phyloP scores from a whole-genome alignment of 345 rosid species.

The Cardamine resedifolia region DNA sequence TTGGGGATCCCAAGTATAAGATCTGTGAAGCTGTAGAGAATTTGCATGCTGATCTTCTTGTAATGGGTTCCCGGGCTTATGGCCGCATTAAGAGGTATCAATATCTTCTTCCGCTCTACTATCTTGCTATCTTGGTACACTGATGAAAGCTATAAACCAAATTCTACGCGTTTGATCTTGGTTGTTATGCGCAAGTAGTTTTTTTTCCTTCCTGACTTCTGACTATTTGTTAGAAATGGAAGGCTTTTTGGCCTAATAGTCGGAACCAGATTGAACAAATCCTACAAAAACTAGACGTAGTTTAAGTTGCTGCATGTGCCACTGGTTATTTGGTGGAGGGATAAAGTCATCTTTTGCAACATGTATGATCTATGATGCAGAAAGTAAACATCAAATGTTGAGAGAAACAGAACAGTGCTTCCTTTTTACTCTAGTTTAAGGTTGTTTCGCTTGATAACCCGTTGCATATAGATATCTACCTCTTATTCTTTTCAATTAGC shows the following conservation, averaged over 20 bases:
- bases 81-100: constrained; percentile 82
- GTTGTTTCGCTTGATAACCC: neutral
- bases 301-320: neutral
- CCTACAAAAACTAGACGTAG: neutral
- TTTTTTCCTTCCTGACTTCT: neutral
- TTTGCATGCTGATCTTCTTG: constrained; percentile 67
- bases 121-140: neutral
- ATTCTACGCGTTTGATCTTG: neutral
- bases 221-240: neutral
- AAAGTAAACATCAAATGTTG: constrained; percentile 5
- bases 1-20: constrained; percentile 87
- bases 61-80: constrained; percentile 76
- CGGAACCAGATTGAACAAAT: neutral
- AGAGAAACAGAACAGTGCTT: neutral
- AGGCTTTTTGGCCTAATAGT: constrained; percentile 19
- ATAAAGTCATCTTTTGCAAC: neutral
- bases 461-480: neutral
- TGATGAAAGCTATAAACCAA: constrained; percentile 5
- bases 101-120: constrained; percentile 1
- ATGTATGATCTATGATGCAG: neutral
- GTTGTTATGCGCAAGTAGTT: neutral
- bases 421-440: neutral
- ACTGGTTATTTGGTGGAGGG: neutral
- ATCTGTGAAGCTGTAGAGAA: constrained; percentile 71
- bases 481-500: neutral